A percentile compares a stretch with the other conserved stretches of the same genome.
phyloP scores from a whole-genome alignment of 768 basidiomycete species.

The Pisolithus orientalis region DNA sequence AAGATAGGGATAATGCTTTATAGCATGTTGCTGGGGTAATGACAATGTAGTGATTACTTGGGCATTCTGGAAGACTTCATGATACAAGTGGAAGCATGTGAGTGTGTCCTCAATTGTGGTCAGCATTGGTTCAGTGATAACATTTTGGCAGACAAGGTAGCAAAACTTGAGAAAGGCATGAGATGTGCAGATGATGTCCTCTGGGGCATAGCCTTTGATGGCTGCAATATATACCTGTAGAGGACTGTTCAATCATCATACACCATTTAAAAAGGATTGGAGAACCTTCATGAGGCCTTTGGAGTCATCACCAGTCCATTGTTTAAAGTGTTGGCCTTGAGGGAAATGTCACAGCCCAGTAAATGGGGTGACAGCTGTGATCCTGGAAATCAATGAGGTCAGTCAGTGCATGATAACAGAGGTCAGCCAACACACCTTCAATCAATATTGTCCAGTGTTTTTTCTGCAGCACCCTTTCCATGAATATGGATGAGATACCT shows the following conservation, averaged over 20 bases:
- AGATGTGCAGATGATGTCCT: background rate
- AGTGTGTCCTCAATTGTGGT: conserved; percentile 13
- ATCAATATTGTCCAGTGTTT: too few species aligned
- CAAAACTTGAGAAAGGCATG: conserved; percentile 20
- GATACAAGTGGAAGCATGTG: conserved; percentile 14
- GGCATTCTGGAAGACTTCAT: conserved; percentile 9
- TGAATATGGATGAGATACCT: background rate
- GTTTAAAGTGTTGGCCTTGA: too few species aligned
- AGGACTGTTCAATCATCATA: background rate
- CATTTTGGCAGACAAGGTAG: conserved; percentile 18
- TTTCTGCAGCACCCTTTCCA: too few species aligned
- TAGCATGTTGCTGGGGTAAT: conserved; percentile 28
- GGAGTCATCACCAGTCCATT: too few species aligned
- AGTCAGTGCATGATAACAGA: too few species aligned
- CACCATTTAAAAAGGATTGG: background rate
- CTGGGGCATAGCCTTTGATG: background rate
- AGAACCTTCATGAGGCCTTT: background rate
- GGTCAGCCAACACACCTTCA: too few species aligned
- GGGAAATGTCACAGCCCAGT: too few species aligned
- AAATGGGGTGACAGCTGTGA: too few species aligned
- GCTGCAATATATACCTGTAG: background rate
- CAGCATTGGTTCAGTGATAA: conserved; percentile 16
- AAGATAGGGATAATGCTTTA: conserved; percentile 23
- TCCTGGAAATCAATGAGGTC: too few species aligned
- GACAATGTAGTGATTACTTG: conserved; percentile 17